Percentiles rank a stretch among this genome's conserved stretches.
phyloP scores from a whole-genome alignment of 2,329 filamentous ascomycete species.

The Diaporthe longicolla region DNA sequence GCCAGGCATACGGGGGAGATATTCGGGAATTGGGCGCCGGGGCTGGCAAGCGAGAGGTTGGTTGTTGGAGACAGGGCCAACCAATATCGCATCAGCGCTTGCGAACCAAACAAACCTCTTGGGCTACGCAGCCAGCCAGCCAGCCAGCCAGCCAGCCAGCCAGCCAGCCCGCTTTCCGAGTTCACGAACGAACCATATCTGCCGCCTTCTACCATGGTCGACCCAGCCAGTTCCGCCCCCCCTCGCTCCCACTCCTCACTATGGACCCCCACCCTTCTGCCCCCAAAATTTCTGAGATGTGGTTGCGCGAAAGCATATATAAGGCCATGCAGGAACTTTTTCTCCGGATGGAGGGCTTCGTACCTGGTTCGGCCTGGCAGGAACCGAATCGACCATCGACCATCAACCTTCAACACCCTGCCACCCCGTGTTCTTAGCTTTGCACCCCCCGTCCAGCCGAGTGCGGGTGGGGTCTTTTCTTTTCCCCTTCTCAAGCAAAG shows the following conservation, averaged over 20 bases:
- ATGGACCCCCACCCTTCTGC: not conserved
- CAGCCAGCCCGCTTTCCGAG: too few relatives aligned
- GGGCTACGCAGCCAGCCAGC: too few relatives aligned
- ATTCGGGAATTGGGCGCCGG: too few relatives aligned
- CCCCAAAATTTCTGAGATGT: not conserved
- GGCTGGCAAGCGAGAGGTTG: too few relatives aligned
- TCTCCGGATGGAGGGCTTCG: not conserved
- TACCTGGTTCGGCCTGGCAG: not conserved
- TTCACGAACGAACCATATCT: conserved; percentile 15
- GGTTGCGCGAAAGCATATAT: not conserved
- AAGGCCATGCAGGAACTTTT: conserved; percentile 8
- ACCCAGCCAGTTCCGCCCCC: not conserved
- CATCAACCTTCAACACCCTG: too few relatives aligned
- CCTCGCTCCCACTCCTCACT: not conserved
- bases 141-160: too few relatives aligned
- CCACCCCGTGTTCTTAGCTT: not conserved
- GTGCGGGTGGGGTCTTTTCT: not conserved
- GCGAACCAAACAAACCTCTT: conserved; percentile 9
- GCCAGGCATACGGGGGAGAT: not conserved
- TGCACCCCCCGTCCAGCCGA: not conserved
- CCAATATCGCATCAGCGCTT: conserved; percentile 17
- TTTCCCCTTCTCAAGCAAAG: not conserved
- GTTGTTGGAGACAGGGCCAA: not conserved
- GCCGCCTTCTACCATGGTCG: not conserved
- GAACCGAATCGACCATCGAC: not conserved